Evolutionary conservation across 2,329 filamentous ascomycete species (phyloP).

Genomic region (Botrytis tulipae): DNA sequence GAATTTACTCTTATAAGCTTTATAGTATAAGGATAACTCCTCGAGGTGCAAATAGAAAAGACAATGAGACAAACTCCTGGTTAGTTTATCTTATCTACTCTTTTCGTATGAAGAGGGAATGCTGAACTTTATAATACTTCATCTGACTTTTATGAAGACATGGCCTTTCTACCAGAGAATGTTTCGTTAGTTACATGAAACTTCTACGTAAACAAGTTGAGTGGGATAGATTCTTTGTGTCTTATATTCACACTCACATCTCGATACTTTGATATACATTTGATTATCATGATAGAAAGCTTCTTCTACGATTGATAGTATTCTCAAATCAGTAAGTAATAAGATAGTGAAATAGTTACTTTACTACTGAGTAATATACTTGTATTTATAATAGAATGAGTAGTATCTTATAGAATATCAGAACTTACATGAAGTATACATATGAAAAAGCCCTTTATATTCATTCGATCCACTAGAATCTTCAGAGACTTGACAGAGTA

Average conservation of each 20-base stretch:
- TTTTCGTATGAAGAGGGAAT: not conserved
- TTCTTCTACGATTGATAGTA: not conserved
- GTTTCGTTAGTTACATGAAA: not conserved
- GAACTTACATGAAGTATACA: not conserved
- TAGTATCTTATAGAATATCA: not conserved
- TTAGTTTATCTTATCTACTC: not conserved
- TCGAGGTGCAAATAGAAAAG: not conserved
- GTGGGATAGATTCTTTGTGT: not conserved
- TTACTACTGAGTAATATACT: not conserved
- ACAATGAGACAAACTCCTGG: not conserved
- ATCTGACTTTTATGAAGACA: not conserved
- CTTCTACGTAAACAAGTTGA: not conserved
- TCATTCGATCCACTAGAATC: too few species aligned
- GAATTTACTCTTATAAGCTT: not conserved
- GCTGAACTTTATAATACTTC: too few species aligned
- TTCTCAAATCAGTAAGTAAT: too few species aligned
- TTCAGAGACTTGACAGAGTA: too few species aligned
- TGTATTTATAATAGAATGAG: not conserved
- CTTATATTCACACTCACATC: not conserved
- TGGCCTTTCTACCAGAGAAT: not conserved
- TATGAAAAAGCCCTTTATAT: too few species aligned
- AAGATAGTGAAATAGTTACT: not conserved
- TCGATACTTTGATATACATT: not conserved
- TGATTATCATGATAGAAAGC: not conserved
- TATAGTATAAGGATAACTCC: not conserved